These are phyloP conservation scores for Neoboletus magnificus DNA, from an alignment of 768 basidiomycete genomes.

Conservation along the genomic window DNA sequence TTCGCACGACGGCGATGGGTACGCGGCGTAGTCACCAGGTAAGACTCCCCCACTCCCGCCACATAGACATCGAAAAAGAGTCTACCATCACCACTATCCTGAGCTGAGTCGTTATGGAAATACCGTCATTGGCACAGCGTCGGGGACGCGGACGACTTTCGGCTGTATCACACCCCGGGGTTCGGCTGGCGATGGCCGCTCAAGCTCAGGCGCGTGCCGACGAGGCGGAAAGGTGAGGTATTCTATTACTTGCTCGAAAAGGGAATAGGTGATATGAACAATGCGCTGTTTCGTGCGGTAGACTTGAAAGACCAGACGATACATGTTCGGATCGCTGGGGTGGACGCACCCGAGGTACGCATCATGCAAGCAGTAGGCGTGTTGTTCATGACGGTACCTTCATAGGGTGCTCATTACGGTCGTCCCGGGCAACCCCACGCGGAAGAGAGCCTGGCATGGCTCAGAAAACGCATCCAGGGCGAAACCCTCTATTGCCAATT, in stretches of 20 bases:
- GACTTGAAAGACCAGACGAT: conserved; percentile 80
- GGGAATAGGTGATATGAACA: not conserved
- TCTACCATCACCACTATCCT: not conserved
- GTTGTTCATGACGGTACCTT: not conserved
- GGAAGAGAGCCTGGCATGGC: conserved; percentile 72
- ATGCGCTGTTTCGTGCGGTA: conserved; percentile 24
- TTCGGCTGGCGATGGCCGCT: conserved; percentile 73
- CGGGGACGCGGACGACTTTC: conserved; percentile 85
- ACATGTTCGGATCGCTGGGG: conserved; percentile 83
- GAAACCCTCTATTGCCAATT: conserved; percentile 69
- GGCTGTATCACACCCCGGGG: conserved; percentile 78
- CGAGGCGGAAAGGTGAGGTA: conserved; percentile 48
- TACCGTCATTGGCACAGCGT: conserved; percentile 45
- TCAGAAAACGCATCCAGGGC: conserved; percentile 54
- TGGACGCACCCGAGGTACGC: conserved; percentile 88
- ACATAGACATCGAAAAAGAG: not conserved
- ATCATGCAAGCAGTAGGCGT: not conserved
- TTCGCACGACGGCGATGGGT: conserved; percentile 63
- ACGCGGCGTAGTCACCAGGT: conserved; percentile 81
- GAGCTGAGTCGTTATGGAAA: conserved; percentile 1
- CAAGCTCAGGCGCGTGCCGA: conserved; percentile 65
- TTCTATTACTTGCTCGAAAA: not conserved
- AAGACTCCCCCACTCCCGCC: conserved; percentile 12
- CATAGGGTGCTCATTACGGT: conserved; percentile 80
- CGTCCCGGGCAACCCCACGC: conserved; percentile 71